A percentile compares a stretch with the other conserved stretches of the same genome.
phyloP scores from a whole-genome alignment of 805 yeast species.

The Starmerella potacharoeniae region DNA sequence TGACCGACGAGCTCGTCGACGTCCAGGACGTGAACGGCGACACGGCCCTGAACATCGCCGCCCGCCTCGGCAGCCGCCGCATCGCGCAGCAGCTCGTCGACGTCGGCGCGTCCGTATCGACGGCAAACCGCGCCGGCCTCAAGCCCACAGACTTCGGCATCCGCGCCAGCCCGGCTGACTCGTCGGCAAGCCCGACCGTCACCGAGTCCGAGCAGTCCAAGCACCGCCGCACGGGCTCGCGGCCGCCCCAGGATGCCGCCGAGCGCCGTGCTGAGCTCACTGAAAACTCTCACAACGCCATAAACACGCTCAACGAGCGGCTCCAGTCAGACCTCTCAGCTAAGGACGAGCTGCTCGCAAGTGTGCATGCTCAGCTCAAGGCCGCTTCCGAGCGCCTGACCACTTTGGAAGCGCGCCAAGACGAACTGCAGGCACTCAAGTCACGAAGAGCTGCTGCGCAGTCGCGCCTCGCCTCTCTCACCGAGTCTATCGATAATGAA shows the following conservation, averaged over 20 bases:
- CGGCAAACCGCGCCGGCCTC: conserved; percentile 76
- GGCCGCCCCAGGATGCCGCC: conserved; percentile 12
- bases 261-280: conserved; percentile 36
- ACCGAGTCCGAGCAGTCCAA: not conserved
- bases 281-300: conserved; percentile 40
- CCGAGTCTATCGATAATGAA: conserved; percentile 54
- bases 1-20: conserved; percentile 64
- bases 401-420: conserved; percentile 33
- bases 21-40: conserved; percentile 91
- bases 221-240: conserved; percentile 11
- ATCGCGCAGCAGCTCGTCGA: conserved; percentile 72
- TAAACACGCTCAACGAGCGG: conserved; percentile 43
- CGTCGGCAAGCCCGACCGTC: not conserved
- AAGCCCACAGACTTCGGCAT: conserved; percentile 81
- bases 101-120: conserved; percentile 73
- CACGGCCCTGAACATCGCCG: conserved; percentile 86
- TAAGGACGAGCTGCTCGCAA: conserved; percentile 43
- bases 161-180: not conserved
- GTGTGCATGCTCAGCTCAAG: conserved; percentile 44
- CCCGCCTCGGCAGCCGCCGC: conserved; percentile 71
- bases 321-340: conserved; percentile 46
- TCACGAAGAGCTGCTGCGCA: conserved; percentile 17
- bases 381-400: conserved; percentile 45
- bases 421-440: conserved; percentile 41
- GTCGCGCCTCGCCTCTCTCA: conserved; percentile 36